Percentiles rank a stretch among this genome's conserved stretches.
phyloP scores from a whole-genome alignment of 2,329 filamentous ascomycete species.

The Pseudogymnoascus sp. region DNA sequence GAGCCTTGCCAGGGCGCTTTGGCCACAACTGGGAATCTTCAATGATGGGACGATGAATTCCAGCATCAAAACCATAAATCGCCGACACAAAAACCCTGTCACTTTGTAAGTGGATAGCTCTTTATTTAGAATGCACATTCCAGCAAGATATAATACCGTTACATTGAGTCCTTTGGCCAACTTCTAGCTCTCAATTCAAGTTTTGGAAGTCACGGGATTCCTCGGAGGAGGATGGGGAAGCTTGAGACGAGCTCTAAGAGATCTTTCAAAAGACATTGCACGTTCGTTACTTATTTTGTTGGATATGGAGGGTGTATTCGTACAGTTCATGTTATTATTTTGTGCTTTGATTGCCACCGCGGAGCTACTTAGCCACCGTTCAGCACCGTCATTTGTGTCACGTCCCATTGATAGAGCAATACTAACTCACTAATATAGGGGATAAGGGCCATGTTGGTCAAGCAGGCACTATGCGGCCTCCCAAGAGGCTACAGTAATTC shows the following conservation, averaged over 20 bases:
- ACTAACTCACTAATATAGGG: neutral
- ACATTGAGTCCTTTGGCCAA: neutral
- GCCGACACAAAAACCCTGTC: neutral
- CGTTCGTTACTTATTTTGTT: neutral
- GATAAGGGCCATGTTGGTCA: constrained; percentile 1
- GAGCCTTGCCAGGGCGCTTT: neutral
- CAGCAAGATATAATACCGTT: neutral
- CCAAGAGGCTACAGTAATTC: neutral
- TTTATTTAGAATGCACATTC: neutral
- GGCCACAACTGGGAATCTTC: neutral
- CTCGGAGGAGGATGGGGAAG: neutral
- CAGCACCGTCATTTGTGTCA: neutral
- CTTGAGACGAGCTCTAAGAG: neutral
- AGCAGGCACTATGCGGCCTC: neutral
- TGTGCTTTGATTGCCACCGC: neutral
- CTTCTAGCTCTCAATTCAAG: neutral
- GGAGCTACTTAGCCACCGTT: neutral
- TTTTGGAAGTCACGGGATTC: neutral
- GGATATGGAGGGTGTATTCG: neutral
- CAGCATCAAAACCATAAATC: neutral
- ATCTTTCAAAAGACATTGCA: neutral
- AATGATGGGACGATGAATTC: neutral
- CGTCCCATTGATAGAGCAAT: neutral
- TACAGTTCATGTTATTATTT: neutral
- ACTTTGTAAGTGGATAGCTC: neutral